Base-by-base conservation (phyloP, 257 asterid species). In the Nicotiana tomentosiformis region DNA sequence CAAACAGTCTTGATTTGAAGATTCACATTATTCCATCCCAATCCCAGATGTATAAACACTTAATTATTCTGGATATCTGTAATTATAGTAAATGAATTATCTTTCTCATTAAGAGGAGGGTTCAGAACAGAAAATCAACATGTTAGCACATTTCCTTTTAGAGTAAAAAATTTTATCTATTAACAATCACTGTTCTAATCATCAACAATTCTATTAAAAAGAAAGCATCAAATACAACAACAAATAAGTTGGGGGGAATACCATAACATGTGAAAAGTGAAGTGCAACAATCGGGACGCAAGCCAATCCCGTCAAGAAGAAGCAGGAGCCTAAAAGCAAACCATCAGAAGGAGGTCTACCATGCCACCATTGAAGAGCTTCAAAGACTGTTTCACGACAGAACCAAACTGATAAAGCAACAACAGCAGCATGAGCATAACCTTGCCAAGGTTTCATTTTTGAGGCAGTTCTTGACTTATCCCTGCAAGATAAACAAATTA, bases 191-290 rank as follows among this genome's bases (percentile, higher is more conserved):
- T 76, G 80, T 49, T 74, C 5, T 76, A 26, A 51, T 51, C 62
- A 76, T 49, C 64, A 76, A 26, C 14, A 32, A 26, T 16, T 51
- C 39, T 7, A 46, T 49, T 55, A 33, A 12, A 67, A 17, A 10
- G 58, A 39, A 10, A 77, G 53, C 30, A 43, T 4, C 30, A 58
- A 11, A 67, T 53, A 78, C 61, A 58, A 32, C 86, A 80, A 51
- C 68, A 77, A 76, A 23, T 43, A 66, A 62, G n/a, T 55, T 57
- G 23, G 70, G 51, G 81, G 61, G 20, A 67, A 33, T 93, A 96
- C 99, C 99, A 96, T 93, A 85, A 87, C 97, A 88, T 96, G 97
- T n/a, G 99, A 91, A 89, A 96, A 96, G 92, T 96, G 99, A 86
- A 96, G 88, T 62, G 94, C 96, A 80, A 94, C 94, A 82, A 96